Evolutionary conservation across 225 moss, liverwort and hornwort genomes (phyloP), one percentile per base, ranked within the genome.

Genomic region (Polytrichum commune): DNA sequence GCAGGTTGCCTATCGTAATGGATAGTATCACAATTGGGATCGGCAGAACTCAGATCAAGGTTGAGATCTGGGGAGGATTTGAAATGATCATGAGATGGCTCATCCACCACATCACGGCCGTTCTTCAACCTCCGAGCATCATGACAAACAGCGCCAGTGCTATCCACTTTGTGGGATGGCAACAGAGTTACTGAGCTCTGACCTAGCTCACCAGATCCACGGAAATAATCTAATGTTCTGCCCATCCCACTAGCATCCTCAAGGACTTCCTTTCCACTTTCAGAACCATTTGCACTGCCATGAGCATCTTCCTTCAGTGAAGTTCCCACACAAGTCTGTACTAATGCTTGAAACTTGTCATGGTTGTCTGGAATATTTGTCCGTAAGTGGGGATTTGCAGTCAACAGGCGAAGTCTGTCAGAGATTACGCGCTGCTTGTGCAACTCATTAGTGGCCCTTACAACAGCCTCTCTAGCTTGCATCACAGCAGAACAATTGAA

Each of bases 311-410:
- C 33, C 66, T 62, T 72, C 63, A 63, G 71, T 0, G 72, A 78
- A 64, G 84, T 84, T 63, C 67, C 76, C 29, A 67, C 79, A 66
- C 84, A 87, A 38, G 78, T 84, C 74, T 84, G 78, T 27, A 83
- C 81, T 55, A 87, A 56, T 19, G 87, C 81, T 65, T 79, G 87
- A 32, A 87, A 87, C 77, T 84, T 84, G 55, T 83, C 86, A 57
- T 78, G 64, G 27, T 77, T 63, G 66, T 63, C 72, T n/a, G 60
- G 46, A 23, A 72, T 66, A 62, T 24, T 73, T 6, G 69, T 38
- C 54, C 68, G 67, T 24, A 77, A 68, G 56, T 73, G 70, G 57
- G 71, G 28, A 27, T 77, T 69, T 33, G 83, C 80, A 32, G 73
- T 62, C 56, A 60, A 22, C 61, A 86, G 68, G 46, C 80, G 86